Conservation (phyloP, 208 protist genomes). For the Crithidia fasciculata region DNA sequence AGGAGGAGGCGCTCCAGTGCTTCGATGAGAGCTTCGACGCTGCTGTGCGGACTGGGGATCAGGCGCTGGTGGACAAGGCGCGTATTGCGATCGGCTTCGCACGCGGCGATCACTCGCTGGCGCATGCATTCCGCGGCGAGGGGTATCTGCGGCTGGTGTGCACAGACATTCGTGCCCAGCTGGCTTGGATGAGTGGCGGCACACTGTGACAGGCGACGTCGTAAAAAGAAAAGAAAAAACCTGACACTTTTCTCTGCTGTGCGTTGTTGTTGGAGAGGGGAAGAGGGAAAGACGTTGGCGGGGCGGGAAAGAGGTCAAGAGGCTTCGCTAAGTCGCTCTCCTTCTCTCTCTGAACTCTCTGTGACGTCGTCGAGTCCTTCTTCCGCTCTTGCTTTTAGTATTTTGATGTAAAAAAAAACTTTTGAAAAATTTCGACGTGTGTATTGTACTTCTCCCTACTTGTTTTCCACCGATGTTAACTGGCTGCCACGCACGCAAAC, state of each 20-base stretch:
- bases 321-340: no score
- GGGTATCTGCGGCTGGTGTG: constrained; percentile 86
- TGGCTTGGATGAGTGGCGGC: constrained; percentile 89
- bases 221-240: background rate
- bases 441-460: no score
- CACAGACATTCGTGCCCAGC: constrained; percentile 77
- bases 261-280: background rate
- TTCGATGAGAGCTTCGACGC: constrained; percentile 80
- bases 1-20: constrained; percentile 70
- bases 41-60: constrained; percentile 57
- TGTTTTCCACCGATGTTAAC: no score
- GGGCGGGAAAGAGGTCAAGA: no score
- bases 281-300: no score
- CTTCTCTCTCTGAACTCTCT: no score
- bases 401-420: no score
- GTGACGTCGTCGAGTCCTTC: no score
- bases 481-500: no score
- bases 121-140: constrained; percentile 61
- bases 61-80: constrained; percentile 74
- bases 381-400: no score
- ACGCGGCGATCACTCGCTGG: constrained; percentile 76
- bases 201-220: constrained; percentile 41
- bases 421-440: no score
- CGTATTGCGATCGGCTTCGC: constrained; percentile 89
- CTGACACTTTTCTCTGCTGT: background rate